These are phyloP conservation scores for Mikania micrantha DNA, from an alignment of 129 eudicot genomes.

Conservation along the genomic window DNA sequence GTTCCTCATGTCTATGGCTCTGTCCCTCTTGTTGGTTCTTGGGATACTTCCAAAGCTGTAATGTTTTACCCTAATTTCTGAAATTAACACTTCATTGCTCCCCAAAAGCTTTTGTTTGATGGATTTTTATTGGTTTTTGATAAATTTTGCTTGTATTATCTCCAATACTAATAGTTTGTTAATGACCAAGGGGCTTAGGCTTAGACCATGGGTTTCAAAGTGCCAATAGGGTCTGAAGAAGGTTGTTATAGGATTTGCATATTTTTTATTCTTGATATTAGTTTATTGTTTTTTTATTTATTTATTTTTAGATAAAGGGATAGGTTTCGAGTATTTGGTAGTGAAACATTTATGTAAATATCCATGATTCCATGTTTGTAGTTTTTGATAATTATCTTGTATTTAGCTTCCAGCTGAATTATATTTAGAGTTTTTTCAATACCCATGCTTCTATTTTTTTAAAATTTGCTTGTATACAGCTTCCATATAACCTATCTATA, in stretches of 20 bases:
- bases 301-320: no score
- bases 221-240: no score
- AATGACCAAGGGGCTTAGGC: no score
- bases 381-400: background rate
- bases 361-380: background rate
- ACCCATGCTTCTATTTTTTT: background rate
- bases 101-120: background rate
- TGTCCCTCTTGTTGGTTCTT: conserved; percentile 85
- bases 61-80: background rate
- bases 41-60: conserved; percentile 96
- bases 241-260: no score
- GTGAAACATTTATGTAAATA: background rate
- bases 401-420: background rate
- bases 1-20: conserved; percentile 90
- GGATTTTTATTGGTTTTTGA: background rate
- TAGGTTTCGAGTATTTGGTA: no score
- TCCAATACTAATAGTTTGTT: background rate
- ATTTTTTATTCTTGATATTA: no score
- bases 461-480: background rate
- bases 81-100: background rate
- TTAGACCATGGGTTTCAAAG: no score
- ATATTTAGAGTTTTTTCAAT: background rate
- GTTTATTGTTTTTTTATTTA: no score
- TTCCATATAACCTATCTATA: background rate
- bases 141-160: background rate